phyloP scores from a whole-genome alignment of 2,329 filamentous ascomycete species.

The Nemania sp. region DNA sequence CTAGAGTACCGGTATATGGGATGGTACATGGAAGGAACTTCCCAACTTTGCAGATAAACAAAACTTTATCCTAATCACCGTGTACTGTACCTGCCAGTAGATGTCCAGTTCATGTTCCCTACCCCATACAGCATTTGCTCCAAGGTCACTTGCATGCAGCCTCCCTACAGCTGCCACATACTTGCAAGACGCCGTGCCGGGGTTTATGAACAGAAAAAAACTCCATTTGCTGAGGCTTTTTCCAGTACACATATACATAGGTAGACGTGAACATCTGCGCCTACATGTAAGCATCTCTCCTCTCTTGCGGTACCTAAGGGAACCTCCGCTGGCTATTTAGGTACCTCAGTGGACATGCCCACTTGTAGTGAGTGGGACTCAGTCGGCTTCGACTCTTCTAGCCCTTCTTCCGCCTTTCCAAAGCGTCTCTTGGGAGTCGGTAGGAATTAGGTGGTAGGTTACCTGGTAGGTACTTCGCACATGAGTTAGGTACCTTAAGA shows the following conservation, averaged over 20 bases:
- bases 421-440: no score
- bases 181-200: neutral
- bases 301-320: no score
- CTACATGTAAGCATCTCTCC: neutral
- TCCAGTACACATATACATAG: no score
- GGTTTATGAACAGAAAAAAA: neutral
- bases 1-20: no score
- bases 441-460: no score
- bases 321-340: no score
- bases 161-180: slow-evolving; percentile 17
- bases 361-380: slow-evolving; percentile 10
- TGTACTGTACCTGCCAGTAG: no score
- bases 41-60: neutral
- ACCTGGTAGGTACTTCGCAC: neutral
- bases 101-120: neutral
- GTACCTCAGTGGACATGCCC: neutral
- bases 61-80: no score
- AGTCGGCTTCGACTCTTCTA: slow-evolving; percentile 12
- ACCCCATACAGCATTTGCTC: slow-evolving; percentile 3
- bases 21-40: neutral
- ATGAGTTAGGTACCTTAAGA: no score
- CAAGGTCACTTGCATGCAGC: slow-evolving; percentile 9
- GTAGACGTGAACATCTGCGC: neutral
- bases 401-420: slow-evolving; percentile 13
- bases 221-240: neutral